phyloP scores from a whole-genome alignment of 106 monocot species.

The Acorus calamus region DNA sequence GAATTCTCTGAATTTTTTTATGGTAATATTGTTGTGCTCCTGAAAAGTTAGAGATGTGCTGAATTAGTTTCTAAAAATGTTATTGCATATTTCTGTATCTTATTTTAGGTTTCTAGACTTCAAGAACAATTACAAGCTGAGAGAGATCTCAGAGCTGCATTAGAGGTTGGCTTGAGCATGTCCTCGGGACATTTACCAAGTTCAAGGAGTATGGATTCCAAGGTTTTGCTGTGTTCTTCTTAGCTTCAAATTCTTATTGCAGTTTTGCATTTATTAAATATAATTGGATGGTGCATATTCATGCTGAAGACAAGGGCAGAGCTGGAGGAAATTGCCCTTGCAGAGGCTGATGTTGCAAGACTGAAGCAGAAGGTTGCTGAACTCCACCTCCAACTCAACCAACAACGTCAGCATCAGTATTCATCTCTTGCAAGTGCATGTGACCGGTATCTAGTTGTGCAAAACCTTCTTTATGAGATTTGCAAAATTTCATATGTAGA shows the following conservation, averaged over 20 bases:
- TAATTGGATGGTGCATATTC: background rate
- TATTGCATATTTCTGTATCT: background rate
- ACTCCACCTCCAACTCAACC: slow-evolving; percentile 92
- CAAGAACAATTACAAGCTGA: slow-evolving; percentile 98
- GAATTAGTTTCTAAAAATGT: background rate
- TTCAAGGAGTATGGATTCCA: slow-evolving; percentile 81
- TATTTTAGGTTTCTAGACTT: slow-evolving; percentile 65
- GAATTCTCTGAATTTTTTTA: too few relatives aligned
- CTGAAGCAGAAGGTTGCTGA: slow-evolving; percentile 97
- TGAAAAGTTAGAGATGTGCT: background rate
- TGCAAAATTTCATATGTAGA: too few relatives aligned
- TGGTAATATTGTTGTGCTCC: too few relatives aligned
- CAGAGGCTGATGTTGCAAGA: slow-evolving; percentile 97
- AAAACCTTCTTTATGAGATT: slow-evolving; percentile 11
- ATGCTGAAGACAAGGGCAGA: slow-evolving; percentile 86
- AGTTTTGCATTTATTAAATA: background rate
- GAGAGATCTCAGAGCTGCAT: slow-evolving; percentile 91
- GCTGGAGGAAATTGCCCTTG: slow-evolving; percentile 97
- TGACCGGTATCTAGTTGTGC: slow-evolving; percentile 59
- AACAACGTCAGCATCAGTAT: slow-evolving; percentile 77
- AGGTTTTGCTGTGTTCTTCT: slow-evolving; percentile 26
- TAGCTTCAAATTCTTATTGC: background rate
- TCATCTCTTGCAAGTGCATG: slow-evolving; percentile 46
- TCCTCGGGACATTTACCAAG: slow-evolving; percentile 88
- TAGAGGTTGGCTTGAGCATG: slow-evolving; percentile 97